These are phyloP conservation scores for Tolypocladium album DNA, from an alignment of 2,329 filamentous ascomycete genomes.

Conservation along the genomic window DNA sequence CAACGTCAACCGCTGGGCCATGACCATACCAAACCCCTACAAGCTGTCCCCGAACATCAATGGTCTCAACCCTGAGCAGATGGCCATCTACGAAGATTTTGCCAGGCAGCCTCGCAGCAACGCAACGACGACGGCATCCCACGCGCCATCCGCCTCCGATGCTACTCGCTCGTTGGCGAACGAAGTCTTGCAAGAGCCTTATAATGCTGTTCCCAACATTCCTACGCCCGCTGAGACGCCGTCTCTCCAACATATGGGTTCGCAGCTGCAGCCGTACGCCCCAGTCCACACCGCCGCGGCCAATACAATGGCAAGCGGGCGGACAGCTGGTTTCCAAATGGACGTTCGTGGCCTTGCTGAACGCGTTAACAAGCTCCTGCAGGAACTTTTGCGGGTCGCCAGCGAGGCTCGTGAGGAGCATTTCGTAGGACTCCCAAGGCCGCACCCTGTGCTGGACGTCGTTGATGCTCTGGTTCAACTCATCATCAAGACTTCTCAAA, in stretches of 20 bases:
- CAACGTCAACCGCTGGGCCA: constrained; percentile 78
- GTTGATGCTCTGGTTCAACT: constrained; percentile 51
- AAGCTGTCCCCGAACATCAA: constrained; percentile 59
- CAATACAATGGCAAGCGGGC: constrained; percentile 35
- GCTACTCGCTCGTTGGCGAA: constrained; percentile 51
- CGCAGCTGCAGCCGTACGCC: constrained; percentile 44
- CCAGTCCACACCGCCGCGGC: constrained; percentile 34
- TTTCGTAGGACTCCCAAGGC: constrained; percentile 46
- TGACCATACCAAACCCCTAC: constrained; percentile 89
- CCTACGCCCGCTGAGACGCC: constrained; percentile 51
- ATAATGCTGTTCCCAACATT: constrained; percentile 42
- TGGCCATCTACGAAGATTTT: constrained; percentile 96
- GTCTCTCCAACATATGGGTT: constrained; percentile 39
- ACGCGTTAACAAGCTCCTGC: constrained; percentile 45
- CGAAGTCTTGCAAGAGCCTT: constrained; percentile 54
- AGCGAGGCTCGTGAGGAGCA: constrained; percentile 46
- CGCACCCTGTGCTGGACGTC: constrained; percentile 49
- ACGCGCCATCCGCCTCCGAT: constrained; percentile 48
- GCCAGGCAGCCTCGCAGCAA: constrained; percentile 67
- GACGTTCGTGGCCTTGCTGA: constrained; percentile 43
- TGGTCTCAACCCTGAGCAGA: constrained; percentile 81
- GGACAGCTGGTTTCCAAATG: constrained; percentile 34
- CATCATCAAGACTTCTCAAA: constrained; percentile 53
- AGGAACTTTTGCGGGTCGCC: constrained; percentile 45
- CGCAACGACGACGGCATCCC: constrained; percentile 41